Evolutionary conservation across 1,284 basidiomycete species (phyloP), one percentile per base, ranked within the genome.

Genomic region (Ustilago tritici): DNA sequence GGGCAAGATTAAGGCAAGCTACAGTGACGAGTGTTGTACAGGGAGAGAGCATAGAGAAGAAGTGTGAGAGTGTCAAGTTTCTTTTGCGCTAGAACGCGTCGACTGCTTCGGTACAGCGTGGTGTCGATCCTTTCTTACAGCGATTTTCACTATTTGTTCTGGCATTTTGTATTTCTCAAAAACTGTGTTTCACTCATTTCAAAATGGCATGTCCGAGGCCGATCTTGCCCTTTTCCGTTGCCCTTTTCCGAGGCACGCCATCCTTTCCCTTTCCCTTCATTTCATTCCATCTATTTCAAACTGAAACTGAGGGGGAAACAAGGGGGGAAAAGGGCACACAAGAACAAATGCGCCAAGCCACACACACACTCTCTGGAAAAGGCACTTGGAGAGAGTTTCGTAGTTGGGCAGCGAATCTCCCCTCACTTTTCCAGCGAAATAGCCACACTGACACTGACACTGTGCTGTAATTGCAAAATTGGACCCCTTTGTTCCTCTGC

Each of bases 391-490:
- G 10, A 57, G 14, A 52, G 43, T 52, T 57, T 53, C 36, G 40
- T 54, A 32, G 65, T 71, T 71, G 69, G 62, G 31, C 36, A 35
- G 63, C 55, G 69, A 62, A 46, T 6, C 7, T 46, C 11, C n/a
- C 19, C 15, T 46, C 11, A 46, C 43, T 19, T 46, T 46, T 19
- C 43, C 43, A 46, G 43, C 43, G n/a, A 46, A 19, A 28, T 28
- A 28, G 23, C 23, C 23, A 28, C 23, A 28, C 23, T 28, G 3
- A 28, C 23, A 28, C 23, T 28, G 3, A 28, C 23, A 28, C 23
- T 28, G 14, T 6, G 4, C 14, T 41, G 2, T 38, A 12, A 38
- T 10, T 38, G 36, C 36, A 38, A 38, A 38, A 38, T 1, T 38
- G 9, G 36, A 9, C 36, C 36, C 36, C 36, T 38, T 38, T 38